These are phyloP conservation scores for Suhomyces wounanorum DNA, from an alignment of 1,139 yeast species.

Conservation along the genomic window DNA sequence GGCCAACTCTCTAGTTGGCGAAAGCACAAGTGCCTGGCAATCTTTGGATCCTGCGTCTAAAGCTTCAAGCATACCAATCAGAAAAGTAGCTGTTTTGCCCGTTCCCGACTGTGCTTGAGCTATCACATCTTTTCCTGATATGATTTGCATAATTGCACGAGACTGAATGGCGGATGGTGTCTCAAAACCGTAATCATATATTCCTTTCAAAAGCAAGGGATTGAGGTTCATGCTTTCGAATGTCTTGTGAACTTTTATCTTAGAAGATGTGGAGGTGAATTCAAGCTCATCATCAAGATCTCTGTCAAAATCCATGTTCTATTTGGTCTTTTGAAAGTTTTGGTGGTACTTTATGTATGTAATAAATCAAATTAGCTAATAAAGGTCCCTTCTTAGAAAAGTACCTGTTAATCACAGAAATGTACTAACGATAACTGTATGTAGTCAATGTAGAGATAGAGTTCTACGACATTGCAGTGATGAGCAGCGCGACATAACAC, in stretches of 20 bases:
- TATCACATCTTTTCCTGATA: constrained; percentile 86
- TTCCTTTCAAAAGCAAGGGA: constrained; percentile 69
- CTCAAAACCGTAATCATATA: constrained; percentile 90
- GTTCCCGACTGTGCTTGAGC: constrained; percentile 99
- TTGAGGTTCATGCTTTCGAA: constrained; percentile 82
- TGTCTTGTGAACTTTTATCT: constrained; percentile 61
- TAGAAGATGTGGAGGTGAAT: constrained; percentile 56
- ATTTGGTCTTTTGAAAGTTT: too few relatives aligned
- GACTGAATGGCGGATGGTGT: constrained; percentile 95
- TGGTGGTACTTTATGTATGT: too few relatives aligned
- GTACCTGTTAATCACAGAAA: neutral
- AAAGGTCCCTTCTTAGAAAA: too few relatives aligned
- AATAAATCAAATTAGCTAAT: too few relatives aligned
- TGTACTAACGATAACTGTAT: neutral
- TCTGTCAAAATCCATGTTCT: constrained; percentile 46
- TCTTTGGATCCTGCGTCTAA: constrained; percentile 68
- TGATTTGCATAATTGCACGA: constrained; percentile 89
- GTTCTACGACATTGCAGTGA: constrained; percentile 3
- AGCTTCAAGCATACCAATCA: constrained; percentile 86
- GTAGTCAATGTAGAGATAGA: neutral
- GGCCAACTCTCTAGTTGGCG: constrained; percentile 97
- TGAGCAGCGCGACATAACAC: constrained; percentile 1
- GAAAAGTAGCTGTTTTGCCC: constrained; percentile 96
- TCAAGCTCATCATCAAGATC: constrained; percentile 58
- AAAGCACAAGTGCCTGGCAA: constrained; percentile 79